Evolutionary conservation across 768 basidiomycete genomes (phyloP), one percentile per base, ranked within the genome.

Genomic region (Cytidiella melzeri): DNA sequence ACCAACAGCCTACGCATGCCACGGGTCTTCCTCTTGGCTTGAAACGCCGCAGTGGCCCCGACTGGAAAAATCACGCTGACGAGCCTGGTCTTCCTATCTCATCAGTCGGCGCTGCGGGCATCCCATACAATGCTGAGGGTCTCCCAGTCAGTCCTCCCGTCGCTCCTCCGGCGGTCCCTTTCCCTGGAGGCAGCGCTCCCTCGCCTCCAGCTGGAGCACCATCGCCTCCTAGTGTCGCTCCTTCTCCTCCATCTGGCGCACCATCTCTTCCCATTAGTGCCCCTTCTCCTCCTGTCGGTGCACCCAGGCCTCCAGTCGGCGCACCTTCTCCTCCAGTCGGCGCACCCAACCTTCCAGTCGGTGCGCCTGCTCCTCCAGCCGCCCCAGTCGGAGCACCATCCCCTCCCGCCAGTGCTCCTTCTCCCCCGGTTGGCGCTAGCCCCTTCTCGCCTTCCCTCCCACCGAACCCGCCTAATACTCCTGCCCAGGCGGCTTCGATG

Each of bases 381-480:
- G 43, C 30, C 26, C 20, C 38, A 5, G 41, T 12, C 21, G 25
- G 11, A 26, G 19, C 30, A 9, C 18, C 41, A 3, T 10, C 7
- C 37, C 18, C 20, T 2, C 20, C 19, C 10, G 19, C 18, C 20
- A 42, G 13, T 12, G 18, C 5, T 38, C 46, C 52, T 18, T 18
- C 34, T 27, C 30, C 36, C 37, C 21, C 34, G 36, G 47, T 38
- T 25, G 27, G 23, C 23, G 12, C 41, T 6, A 20, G 15, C 37
- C 51, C 52, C 3, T 20, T 28, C 38, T 53, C 57, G 3, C 57
- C 55, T 0, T 15, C 55, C 21, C 53, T 57, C 15, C 57, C 57
- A 7, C 36, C 38, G 15, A 57, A 55, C 54, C 55, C 57, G 26
- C 60, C 55, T 36, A 58, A 58, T 45, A 58, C 51, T 18, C 59